phyloP scores from a whole-genome alignment of 2,329 filamentous ascomycete genomes.

The Bimuria novae-zelandiae region DNA sequence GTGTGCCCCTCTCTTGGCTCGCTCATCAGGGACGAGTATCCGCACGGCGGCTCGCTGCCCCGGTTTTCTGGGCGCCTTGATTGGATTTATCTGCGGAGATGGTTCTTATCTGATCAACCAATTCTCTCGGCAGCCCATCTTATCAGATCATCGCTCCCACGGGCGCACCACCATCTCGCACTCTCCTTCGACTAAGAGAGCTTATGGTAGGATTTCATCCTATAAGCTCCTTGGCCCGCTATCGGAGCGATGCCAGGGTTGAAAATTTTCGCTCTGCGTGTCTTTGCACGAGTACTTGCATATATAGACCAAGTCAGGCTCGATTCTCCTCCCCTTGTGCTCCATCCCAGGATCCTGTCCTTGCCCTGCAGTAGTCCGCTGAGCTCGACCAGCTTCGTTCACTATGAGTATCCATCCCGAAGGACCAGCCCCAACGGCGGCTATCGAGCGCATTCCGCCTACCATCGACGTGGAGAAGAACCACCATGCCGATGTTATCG shows the following conservation, averaged over 20 bases:
- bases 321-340: neutral
- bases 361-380: neutral
- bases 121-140: slow-evolving; percentile 24
- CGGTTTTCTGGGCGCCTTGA: neutral
- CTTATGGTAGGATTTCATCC: slow-evolving; percentile 24
- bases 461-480: slow-evolving; percentile 29
- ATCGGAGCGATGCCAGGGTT: neutral
- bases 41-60: neutral
- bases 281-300: neutral
- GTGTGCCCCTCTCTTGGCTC: slow-evolving; percentile 2
- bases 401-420: slow-evolving; percentile 14
- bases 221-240: neutral
- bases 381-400: slow-evolving; percentile 11
- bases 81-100: slow-evolving; percentile 20
- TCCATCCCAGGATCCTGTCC: neutral
- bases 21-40: neutral
- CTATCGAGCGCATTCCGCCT: slow-evolving; percentile 15
- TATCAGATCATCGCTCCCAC: slow-evolving; percentile 37
- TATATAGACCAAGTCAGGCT: neutral
- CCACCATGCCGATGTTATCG: slow-evolving; percentile 6
- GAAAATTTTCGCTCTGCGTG: neutral
- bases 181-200: slow-evolving; percentile 30
- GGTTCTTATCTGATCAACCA: slow-evolving; percentile 36
- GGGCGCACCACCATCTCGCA: slow-evolving; percentile 22
- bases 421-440: slow-evolving; percentile 19